These are phyloP conservation scores for Litsea cubeba DNA, from an alignment of 164 flowering plant species.

Conservation along the genomic window DNA sequence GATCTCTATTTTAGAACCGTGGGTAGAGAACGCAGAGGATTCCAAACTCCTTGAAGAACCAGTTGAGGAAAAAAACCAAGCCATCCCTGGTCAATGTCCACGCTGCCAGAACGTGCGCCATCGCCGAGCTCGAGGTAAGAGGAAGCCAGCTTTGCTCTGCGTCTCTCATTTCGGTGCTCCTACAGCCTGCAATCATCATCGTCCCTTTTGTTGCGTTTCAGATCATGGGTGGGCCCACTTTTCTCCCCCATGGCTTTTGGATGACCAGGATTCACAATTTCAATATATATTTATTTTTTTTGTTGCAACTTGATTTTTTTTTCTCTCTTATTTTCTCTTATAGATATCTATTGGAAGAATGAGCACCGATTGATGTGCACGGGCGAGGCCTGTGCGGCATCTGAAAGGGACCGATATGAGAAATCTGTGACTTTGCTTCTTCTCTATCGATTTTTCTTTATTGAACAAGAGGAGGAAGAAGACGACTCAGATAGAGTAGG, in stretches of 20 bases:
- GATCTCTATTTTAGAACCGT: no score
- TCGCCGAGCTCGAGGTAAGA: no score
- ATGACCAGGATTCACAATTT: background rate
- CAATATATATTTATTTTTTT: background rate
- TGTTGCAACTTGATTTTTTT: background rate
- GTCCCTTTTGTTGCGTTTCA: conserved; percentile 60
- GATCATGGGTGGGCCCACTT: background rate
- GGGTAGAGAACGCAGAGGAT: no score
- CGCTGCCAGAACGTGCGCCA: no score
- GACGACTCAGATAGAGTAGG: no score
- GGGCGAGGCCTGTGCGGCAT: conserved; percentile 77
- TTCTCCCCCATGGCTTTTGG: background rate
- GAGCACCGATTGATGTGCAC: conserved; percentile 87
- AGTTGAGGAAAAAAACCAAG: no score
- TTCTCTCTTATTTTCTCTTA: background rate
- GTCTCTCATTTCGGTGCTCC: conserved; percentile 56
- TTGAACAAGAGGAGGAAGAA: background rate
- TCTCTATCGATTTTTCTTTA: background rate
- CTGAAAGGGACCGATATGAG: conserved; percentile 90
- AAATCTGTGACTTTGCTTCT: conserved; percentile 53
- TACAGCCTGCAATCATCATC: conserved; percentile 63
- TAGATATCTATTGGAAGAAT: conserved; percentile 93
- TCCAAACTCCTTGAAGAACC: no score
- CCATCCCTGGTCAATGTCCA: no score
- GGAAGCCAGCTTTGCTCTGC: no score